These are phyloP conservation scores for Acanthamoeba castellanii DNA, from an alignment of 208 protist species.

Conservation along the genomic window DNA sequence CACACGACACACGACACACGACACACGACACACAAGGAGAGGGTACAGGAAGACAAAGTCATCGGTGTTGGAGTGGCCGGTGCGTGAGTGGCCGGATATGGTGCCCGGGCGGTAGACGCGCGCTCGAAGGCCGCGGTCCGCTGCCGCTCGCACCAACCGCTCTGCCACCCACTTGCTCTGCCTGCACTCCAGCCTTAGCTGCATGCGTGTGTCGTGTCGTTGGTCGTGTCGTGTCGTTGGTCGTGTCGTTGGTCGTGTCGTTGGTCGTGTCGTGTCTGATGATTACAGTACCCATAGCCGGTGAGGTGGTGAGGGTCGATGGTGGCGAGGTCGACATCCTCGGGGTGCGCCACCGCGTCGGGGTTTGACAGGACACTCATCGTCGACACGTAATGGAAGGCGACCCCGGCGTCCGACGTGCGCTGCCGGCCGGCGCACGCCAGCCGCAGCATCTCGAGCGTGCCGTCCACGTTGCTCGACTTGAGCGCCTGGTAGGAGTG, in stretches of 20 bases:
- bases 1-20: background rate
- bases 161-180: conserved; percentile 72
- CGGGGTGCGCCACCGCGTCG: background rate
- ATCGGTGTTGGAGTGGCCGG: conserved; percentile 21
- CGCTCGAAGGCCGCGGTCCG: background rate
- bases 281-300: conserved; percentile 57
- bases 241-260: no score
- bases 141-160: background rate
- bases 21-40: background rate
- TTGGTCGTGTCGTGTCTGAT: no score
- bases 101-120: conserved; percentile 50
- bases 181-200: background rate
- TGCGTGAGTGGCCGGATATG: conserved; percentile 49
- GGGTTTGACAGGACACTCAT: conserved; percentile 49
- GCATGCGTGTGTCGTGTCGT: no score
- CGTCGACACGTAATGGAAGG: conserved; percentile 61
- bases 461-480: conserved; percentile 47
- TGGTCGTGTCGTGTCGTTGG: no score
- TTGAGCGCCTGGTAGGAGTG: conserved; percentile 61
- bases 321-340: conserved; percentile 30
- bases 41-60: conserved; percentile 19
- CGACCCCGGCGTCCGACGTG: no score
- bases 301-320: background rate
- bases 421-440: conserved; percentile 14
- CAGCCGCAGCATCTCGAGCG: conserved; percentile 6